Base-by-base conservation (phyloP, 2,329 filamentous ascomycete genomes). In the Allantophomopsis lycopodina region DNA sequence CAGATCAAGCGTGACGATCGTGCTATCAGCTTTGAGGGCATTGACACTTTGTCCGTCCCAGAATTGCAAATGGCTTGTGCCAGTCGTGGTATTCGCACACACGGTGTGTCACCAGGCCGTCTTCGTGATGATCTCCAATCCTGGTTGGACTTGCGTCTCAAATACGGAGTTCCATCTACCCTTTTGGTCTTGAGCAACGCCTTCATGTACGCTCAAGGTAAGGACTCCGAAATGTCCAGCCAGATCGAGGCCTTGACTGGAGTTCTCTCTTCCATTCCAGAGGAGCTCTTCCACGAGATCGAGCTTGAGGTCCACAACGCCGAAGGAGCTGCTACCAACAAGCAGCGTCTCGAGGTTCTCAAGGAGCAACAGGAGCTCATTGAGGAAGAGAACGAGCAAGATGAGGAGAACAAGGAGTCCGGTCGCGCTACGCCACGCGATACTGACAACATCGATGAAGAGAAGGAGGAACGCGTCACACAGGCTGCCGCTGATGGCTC, bases 341-440 rank as follows among this genome's bases (percentile, higher is more conserved):
- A 93, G 73, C 91, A 96, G 69, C 83, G 91, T 59, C 81, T 98
- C 33, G 91, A 98, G 67, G 91, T 98, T 13, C 73, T 98, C 57
- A 93, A 87, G 73, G 91, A 98, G 67, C 91, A 98, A 67, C 84
- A 98, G 60, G 91, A 95, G 59, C 76, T 98, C 46, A 98, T 98
- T 42, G 81, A 94, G 47, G 91, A 98, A 58, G 91, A 98, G 68
- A 93, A 89, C 47, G 76, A 91, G 66, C 89, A 98, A 65, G 83
- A 84, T 54, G 74, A 87, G 56, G 75, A 81, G 59, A 85, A 83
- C 61, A 77, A 83, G 58, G 78, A 78, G 53, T 76, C 75, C 32
- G 83, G 83, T 11, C 71, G 83, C 38, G 71, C 79, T 12, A 80
- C 80, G 7, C 83, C 83, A 1, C 83, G 87, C 55, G 91, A 96